phyloP scores from a whole-genome alignment of 768 basidiomycete genomes.

The Melanogaster broomeanus region DNA sequence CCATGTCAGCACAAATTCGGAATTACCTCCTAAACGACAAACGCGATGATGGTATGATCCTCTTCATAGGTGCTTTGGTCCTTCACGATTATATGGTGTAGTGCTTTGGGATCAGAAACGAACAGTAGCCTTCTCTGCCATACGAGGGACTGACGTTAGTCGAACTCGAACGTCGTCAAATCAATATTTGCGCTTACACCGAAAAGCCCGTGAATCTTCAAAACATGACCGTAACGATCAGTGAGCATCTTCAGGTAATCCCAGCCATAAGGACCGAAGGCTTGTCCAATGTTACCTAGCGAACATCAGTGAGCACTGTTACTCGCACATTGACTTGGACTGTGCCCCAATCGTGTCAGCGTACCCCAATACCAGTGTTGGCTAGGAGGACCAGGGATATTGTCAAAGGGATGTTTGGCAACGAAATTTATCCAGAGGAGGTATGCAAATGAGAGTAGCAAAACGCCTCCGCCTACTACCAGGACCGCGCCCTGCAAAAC shows the following conservation, averaged over 20 bases:
- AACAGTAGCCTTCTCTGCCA: constrained; percentile 49
- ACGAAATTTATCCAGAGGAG: neutral
- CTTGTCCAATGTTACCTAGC: constrained; percentile 37
- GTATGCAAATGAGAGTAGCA: neutral
- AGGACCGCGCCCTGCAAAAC: neutral
- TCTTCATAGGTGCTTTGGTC: constrained; percentile 54
- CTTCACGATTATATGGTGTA: constrained; percentile 49
- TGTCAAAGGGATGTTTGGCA: constrained; percentile 1
- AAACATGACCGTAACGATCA: constrained; percentile 41
- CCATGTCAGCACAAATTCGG: neutral
- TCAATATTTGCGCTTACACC: constrained; percentile 34
- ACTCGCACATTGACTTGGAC: neutral
- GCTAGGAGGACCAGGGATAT: constrained; percentile 5
- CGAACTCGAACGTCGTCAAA: neutral
- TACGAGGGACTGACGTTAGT: neutral
- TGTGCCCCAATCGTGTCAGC: neutral
- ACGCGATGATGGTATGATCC: constrained; percentile 47
- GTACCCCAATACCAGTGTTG: constrained; percentile 3
- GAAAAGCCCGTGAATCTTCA: constrained; percentile 48
- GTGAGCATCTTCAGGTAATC: constrained; percentile 34
- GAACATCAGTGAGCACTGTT: neutral
- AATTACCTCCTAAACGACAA: constrained; percentile 8
- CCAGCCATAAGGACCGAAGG: constrained; percentile 38
- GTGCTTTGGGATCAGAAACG: constrained; percentile 47
- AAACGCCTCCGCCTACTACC: no score